Evolutionary conservation across 2,329 filamentous ascomycete genomes (phyloP), one percentile per base, ranked within the genome.

Genomic region (Stachybotrys chlorohalonatus): DNA sequence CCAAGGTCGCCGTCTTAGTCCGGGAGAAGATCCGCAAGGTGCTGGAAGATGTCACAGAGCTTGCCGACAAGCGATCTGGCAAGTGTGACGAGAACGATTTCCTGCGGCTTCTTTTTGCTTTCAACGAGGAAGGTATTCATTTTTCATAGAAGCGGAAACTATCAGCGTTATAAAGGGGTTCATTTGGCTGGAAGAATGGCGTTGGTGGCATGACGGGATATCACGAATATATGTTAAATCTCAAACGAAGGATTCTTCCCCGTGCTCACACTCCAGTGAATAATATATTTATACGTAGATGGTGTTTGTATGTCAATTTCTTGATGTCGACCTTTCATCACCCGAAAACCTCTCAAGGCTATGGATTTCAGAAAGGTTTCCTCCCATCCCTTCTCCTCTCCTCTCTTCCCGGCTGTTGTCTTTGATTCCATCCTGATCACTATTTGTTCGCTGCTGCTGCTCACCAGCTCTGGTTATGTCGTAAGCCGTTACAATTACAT

Each of bases 71-170:
- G 74, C 79, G 93, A 60, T 83, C 92, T 11, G 81, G 90, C 57
- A 86, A 94, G 76, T 95, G 91, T 65, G 91, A 96, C 65, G 90
- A 97, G 73, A 92, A 88, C 53, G 92, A 96, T 64, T 97, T 96
- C 67, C 73, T 99, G 67, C 86, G 85, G 62, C 70, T 96, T 60
- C 72, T 96, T 46, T 80, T 77, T 61, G 87, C 88, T 2, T 96
- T 96, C 71, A 96, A 96, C 68, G 83, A 90, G 60, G 90, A 95
- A 68, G 90, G 90, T 31, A 93, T 97, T 56, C 93, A 96, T 74
- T 97, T 97, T 69, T 87, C 83, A 58, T 91, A 70, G 76, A 49
- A 24, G 24, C 11, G 13, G 30, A 5, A 11, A 51, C 7, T 17
- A 49, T 49, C 17, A 11, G 16, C 36, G 36, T 42, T 42, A 9